phyloP scores from a whole-genome alignment of 163 green algal genomes.

The Trebouxia gelatinosa region DNA sequence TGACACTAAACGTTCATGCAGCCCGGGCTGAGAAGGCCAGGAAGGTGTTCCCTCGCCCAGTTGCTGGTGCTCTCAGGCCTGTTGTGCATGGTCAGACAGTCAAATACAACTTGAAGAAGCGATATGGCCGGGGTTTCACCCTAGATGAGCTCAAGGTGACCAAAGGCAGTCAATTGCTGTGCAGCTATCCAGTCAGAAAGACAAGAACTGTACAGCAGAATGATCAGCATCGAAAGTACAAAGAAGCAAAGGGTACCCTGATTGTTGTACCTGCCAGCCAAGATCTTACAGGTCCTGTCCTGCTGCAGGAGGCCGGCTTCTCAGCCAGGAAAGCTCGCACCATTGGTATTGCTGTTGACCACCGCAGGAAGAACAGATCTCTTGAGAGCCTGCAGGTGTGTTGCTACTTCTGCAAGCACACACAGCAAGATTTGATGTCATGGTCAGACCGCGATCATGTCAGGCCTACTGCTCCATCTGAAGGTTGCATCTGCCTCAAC shows the following conservation, averaged over 20 bases:
- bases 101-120: constrained; percentile 96
- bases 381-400: constrained; percentile 91
- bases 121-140: constrained; percentile 94
- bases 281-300: no score
- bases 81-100: constrained; percentile 91
- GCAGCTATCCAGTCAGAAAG: not conserved
- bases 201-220: no score
- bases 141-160: constrained; percentile 97
- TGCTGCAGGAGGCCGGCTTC: constrained; percentile 89
- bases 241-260: no score
- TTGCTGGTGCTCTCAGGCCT: constrained; percentile 84
- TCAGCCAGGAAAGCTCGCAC: constrained; percentile 84
- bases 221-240: no score
- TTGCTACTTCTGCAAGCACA: not conserved
- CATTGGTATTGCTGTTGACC: constrained; percentile 97
- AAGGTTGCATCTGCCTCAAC: no score
- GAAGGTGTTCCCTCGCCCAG: constrained; percentile 86
- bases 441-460: not conserved
- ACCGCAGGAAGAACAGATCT: constrained; percentile 91
- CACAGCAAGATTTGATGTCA: not conserved
- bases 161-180: no score
- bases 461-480: no score
- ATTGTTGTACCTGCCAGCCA: no score
- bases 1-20: constrained; percentile 37
- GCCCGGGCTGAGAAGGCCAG: constrained; percentile 91